phyloP scores from a whole-genome alignment of 2,329 filamentous ascomycete genomes.

The Aspergillus fumigatus region DNA sequence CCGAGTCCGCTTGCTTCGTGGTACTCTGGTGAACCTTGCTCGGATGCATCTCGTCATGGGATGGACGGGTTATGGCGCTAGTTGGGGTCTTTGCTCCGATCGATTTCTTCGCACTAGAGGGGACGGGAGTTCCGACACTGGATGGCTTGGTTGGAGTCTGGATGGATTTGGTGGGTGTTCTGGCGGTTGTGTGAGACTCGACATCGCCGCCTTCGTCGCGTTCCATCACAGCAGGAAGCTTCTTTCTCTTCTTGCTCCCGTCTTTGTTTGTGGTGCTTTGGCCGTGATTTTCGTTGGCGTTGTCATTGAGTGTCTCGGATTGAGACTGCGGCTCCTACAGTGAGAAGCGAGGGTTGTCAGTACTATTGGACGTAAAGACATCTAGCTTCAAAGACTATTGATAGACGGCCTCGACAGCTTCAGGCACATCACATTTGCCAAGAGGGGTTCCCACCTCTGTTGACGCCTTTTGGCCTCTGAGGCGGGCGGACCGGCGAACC shows the following conservation, averaged over 20 bases:
- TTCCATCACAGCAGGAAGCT: constrained; percentile 45
- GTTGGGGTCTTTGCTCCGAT: constrained; percentile 32
- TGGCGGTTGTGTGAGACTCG: constrained; percentile 20
- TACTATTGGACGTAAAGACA: neutral
- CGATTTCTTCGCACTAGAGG: constrained; percentile 19
- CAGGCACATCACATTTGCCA: constrained; percentile 5
- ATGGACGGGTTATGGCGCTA: constrained; percentile 63
- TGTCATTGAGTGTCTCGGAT: constrained; percentile 12
- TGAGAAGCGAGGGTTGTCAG: neutral
- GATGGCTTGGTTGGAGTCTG: constrained; percentile 21
- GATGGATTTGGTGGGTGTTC: constrained; percentile 4
- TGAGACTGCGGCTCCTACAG: constrained; percentile 19
- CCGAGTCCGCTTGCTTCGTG: constrained; percentile 72
- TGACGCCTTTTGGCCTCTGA: constrained; percentile 28
- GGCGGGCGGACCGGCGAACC: constrained; percentile 39
- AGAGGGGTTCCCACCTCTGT: constrained; percentile 28
- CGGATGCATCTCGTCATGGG: constrained; percentile 84
- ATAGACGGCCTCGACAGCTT: constrained; percentile 8
- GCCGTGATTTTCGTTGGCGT: constrained; percentile 4
- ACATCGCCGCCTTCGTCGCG: constrained; percentile 40
- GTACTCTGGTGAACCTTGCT: constrained; percentile 72
- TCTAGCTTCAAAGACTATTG: neutral
- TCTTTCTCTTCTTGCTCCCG: constrained; percentile 12
- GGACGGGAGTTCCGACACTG: constrained; percentile 14
- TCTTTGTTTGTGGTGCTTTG: constrained; percentile 2